Base-by-base conservation (phyloP, 768 basidiomycete genomes). In the Boletellus emodensis region DNA sequence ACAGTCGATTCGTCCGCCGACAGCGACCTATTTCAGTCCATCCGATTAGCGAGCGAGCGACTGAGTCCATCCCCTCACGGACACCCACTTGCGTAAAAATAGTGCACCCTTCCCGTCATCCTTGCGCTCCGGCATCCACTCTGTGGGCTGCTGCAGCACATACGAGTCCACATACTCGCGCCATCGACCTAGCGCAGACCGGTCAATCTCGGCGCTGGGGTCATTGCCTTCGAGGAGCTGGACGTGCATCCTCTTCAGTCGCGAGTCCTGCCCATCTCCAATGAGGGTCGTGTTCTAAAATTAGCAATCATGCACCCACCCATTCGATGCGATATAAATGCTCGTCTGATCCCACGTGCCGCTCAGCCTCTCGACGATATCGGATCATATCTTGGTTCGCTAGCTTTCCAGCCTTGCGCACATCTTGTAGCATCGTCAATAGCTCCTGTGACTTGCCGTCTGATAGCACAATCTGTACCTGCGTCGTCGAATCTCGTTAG, bases 371-470 rank as follows among this genome's bases (percentile, higher is more conserved):
- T 55, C 88, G 76, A 44, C 89, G 82, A 72, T 91, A 91, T 53
- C 83, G 78, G 53, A 90, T 80, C 50, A 85, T 74, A 58, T 88
- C 85, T 51, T 83, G 81, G 48, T 78, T 77, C 26, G 78, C 79
- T 44, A 82, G 67, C 43, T 61, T 70, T 37, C 79, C 81, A 6
- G 72, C 70, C 46, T 59, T 70, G 54, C 89, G 83, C 44, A 81
- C 80, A 48, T 75, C 75, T 61, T 87, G 83, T 37, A 95, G 72
- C 45, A 94, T 69, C 26, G 78, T 75, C 82, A 88, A 86, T 30
- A 96, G 71, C 61, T 95, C 94, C 64, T 90, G 90, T 50, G 87
- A 90, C 65, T 87, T 90, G 72, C 79, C 76, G 65, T 98, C 95
- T 30, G 81, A 80, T 42, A 90, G 68, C 44, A 95, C 83, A 3